Percentiles rank a stretch among this genome's conserved stretches.
These are phyloP conservation scores for Mortierella sp. DNA, from an alignment of 371 early-diverging fungal species.

Conservation along the genomic window DNA sequence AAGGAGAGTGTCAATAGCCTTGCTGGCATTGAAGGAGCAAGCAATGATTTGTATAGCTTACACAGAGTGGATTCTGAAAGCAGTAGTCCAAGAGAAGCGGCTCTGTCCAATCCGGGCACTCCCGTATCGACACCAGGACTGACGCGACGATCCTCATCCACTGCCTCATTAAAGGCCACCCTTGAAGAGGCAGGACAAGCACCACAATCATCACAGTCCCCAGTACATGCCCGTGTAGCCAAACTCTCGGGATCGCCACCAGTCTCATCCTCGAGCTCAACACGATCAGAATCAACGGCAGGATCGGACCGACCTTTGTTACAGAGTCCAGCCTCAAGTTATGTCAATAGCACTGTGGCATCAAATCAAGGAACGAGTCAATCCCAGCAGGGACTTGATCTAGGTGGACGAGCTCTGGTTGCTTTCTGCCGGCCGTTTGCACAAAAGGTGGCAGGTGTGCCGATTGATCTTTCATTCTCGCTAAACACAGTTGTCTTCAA, in stretches of 20 bases:
- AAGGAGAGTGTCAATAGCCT: slow-evolving; percentile 11
- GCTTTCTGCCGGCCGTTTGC: slow-evolving; percentile 53
- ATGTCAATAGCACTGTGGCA: neutral
- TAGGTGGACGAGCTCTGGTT: slow-evolving; percentile 37
- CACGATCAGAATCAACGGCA: neutral
- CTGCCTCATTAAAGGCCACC: neutral
- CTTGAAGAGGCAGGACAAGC: too few species aligned
- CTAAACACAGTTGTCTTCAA: slow-evolving; percentile 41
- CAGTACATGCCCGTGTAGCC: slow-evolving; percentile 9
- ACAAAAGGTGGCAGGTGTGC: slow-evolving; percentile 46
- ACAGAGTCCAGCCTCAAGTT: neutral
- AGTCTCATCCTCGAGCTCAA: slow-evolving; percentile 10
- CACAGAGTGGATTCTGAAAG: slow-evolving; percentile 10
- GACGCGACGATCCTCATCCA: slow-evolving; percentile 4
- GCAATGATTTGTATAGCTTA: slow-evolving; percentile 7
- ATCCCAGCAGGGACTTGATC: neutral
- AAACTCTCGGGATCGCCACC: slow-evolving; percentile 9
- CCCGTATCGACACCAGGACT: slow-evolving; percentile 7
- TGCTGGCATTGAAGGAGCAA: neutral
- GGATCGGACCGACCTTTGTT: neutral
- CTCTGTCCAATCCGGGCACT: slow-evolving; percentile 5
- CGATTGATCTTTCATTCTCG: slow-evolving; percentile 46
- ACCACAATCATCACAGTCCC: neutral
- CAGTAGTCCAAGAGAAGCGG: too few species aligned
- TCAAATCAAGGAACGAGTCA: neutral